Percentiles rank a stretch among this genome's conserved stretches.
Evolutionary conservation across 2,329 filamentous ascomycete species (phyloP).

Genomic region (Thelonectria blattea): DNA sequence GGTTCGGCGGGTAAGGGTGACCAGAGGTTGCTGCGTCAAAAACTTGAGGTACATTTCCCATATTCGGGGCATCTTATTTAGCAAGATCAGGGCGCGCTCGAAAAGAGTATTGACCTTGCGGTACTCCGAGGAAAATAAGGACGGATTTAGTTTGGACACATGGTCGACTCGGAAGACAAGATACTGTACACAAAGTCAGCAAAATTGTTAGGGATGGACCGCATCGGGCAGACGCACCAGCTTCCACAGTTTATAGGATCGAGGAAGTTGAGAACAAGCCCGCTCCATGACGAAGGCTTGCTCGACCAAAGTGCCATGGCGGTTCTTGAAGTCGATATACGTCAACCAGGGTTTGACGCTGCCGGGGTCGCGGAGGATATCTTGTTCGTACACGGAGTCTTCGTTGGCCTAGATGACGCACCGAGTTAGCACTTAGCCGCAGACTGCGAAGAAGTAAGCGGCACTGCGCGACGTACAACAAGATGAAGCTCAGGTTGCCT

Average conservation of each 20-base stretch:
- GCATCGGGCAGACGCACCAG: conserved; percentile 61
- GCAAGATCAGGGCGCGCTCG: conserved; percentile 86
- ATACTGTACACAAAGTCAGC: conserved; percentile 61
- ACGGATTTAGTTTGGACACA: conserved; percentile 81
- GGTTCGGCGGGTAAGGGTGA: conserved; percentile 83
- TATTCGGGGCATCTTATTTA: conserved; percentile 98
- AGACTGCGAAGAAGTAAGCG: not conserved
- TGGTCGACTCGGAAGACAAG: conserved; percentile 84
- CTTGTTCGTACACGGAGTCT: conserved; percentile 95
- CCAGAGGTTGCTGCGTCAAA: conserved; percentile 86
- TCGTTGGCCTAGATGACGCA: conserved; percentile 69
- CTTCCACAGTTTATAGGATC: conserved; percentile 99
- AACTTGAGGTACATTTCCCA: conserved; percentile 98
- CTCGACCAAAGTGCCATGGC: conserved; percentile 83
- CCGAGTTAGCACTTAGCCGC: conserved; percentile 35
- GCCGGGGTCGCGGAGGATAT: conserved; percentile 83
- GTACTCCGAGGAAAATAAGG: conserved; percentile 79
- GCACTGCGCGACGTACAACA: conserved; percentile 47
- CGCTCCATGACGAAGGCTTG: conserved; percentile 89
- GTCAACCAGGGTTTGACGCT: conserved; percentile 94
- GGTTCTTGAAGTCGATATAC: conserved; percentile 89
- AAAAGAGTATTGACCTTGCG: conserved; percentile 95
- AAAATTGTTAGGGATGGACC: not conserved
- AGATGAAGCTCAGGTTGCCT: conserved; percentile 56
- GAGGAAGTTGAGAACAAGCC: conserved; percentile 85